Base-by-base conservation (phyloP, 441 rosid species). In the Gossypium davidsonii region DNA sequence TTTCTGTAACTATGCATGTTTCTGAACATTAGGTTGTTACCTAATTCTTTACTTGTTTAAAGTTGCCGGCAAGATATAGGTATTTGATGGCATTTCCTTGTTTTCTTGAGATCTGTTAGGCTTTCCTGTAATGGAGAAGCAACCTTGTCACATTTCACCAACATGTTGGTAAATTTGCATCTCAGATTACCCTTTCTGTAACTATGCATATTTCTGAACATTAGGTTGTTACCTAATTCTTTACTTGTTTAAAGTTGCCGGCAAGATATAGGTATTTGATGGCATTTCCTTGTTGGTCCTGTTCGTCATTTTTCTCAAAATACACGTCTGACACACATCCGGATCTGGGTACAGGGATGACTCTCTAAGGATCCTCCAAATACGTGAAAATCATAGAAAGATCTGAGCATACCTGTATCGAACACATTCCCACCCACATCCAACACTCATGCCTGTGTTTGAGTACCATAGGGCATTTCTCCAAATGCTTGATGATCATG, bases 211-310 rank as follows among this genome's bases (percentile, higher is more conserved):
- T 67, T 15, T 25, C 4, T 46, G 11, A 25, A 49, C 21, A 69
- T 68, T 58, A 9, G 37, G 39, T 20, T 23, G 21, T 37, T 46
- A 3, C 59, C 67, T 28, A 28, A 31, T 17, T 72, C 14, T 46
- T 46, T 48, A 72, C 60, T 56, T 49, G 52, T 18, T 52, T 72
- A 60, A 61, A 72, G 18, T 59, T 72, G 37, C 31, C 39, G n/a
- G 20, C 31, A 14, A 61, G 15, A 49, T 52, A 56, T 8, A 15
- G 31, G 17, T 3, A 4, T 72, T 12, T 75, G 52, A 26, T 53
- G 46, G 49, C 61, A 55, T 55, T 55, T 55, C 59, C 25, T 8
- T 20, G 59, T 37, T 37, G 37, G 10, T 37, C 42, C 42, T 37
- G 6, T 37, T 37, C 0, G 2, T 37, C 42, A 37, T 37, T 37